Percentiles rank a stretch among this genome's conserved stretches.
Conservation (phyloP, 2,329 filamentous ascomycete genomes). For the Sclerotinia sclerotiorum region DNA sequence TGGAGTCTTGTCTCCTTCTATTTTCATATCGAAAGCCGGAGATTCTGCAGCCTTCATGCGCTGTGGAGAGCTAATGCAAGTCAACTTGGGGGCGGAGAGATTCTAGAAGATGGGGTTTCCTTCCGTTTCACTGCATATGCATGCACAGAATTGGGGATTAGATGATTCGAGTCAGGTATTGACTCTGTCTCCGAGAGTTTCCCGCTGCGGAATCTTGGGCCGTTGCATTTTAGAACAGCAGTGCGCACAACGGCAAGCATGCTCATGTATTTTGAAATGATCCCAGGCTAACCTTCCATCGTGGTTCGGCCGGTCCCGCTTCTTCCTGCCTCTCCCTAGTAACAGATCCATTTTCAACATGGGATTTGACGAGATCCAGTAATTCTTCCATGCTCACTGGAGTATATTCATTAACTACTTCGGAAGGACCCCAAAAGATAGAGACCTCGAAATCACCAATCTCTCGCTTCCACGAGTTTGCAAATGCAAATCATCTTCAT, state of each 20-base stretch:
- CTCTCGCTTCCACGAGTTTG: neutral
- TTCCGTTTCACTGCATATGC: constrained; percentile 23
- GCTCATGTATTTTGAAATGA: constrained; percentile 1
- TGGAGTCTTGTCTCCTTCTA: constrained; percentile 10
- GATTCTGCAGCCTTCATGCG: neutral
- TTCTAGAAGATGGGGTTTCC: constrained; percentile 15
- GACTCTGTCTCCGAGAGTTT: neutral
- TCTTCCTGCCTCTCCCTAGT: neutral
- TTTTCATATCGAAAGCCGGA: constrained; percentile 4
- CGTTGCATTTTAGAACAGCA: neutral
- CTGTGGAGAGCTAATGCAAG: constrained; percentile 2
- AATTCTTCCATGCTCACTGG: neutral
- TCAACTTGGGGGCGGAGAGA: constrained; percentile 4
- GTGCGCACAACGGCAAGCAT: neutral
- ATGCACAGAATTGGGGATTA: neutral
- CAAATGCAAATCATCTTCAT: neutral
- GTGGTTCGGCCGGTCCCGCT: constrained; percentile 1
- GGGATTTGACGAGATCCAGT: neutral
- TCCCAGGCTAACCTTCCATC: neutral
- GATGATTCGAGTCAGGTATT: neutral
- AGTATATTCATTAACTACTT: too few relatives aligned
- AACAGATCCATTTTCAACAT: neutral
- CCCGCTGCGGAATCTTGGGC: neutral
- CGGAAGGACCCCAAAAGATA: neutral
- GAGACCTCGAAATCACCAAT: too few relatives aligned